Evolutionary conservation across 2,329 filamentous ascomycete species (phyloP).

Genomic region (Didymella segeticola): DNA sequence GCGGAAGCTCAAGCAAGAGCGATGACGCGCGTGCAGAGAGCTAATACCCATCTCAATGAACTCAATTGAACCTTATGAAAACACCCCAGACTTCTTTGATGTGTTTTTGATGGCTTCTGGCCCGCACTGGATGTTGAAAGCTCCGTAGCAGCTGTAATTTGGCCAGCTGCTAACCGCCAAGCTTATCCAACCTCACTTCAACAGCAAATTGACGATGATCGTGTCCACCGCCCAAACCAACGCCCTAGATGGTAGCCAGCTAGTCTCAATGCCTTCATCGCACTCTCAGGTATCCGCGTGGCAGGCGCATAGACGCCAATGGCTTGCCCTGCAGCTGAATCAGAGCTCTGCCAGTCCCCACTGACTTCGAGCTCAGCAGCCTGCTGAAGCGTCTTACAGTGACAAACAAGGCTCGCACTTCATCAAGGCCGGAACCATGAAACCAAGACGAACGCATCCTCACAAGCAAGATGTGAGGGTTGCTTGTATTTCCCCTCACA

Average conservation of each 20-base stretch:
- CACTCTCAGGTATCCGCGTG: background rate
- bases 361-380: background rate
- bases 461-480: no score
- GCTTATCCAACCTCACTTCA: slow-evolving; percentile 36
- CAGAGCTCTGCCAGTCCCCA: background rate
- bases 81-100: slow-evolving; percentile 27
- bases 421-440: background rate
- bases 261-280: background rate
- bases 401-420: background rate
- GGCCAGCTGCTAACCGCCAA: slow-evolving; percentile 39
- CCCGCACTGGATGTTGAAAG: slow-evolving; percentile 21
- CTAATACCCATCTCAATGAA: slow-evolving; percentile 36
- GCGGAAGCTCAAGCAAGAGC: slow-evolving; percentile 29
- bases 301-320: background rate
- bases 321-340: background rate
- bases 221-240: slow-evolving; percentile 12
- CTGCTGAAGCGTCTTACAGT: background rate
- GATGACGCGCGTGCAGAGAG: slow-evolving; percentile 37
- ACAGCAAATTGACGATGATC: background rate
- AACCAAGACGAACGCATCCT: no score
- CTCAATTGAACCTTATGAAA: slow-evolving; percentile 29
- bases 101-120: slow-evolving; percentile 29
- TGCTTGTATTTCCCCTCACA: no score
- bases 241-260: background rate
- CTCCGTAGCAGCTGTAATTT: slow-evolving; percentile 28